These are phyloP conservation scores for Boletellus sp. DNA, from an alignment of 768 basidiomycete genomes.

Conservation along the genomic window DNA sequence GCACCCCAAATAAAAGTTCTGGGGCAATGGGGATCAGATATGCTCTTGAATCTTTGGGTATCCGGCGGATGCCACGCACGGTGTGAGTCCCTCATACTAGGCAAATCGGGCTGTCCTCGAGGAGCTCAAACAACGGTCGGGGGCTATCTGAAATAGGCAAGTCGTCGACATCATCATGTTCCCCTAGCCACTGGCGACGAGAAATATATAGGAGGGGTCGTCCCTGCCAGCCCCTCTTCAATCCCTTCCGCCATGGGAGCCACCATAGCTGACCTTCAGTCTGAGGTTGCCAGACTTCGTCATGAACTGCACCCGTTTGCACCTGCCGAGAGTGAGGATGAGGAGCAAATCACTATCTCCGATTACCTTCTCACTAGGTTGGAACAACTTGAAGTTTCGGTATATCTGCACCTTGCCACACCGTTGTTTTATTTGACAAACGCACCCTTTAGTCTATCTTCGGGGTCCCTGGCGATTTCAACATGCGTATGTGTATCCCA, in stretches of 20 bases:
- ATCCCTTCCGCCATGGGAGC: conserved; percentile 17
- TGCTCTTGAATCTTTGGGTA: conserved; percentile 24
- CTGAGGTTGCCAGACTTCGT: conserved; percentile 45
- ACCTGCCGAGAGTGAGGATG: conserved; percentile 23
- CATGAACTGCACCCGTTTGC: conserved; percentile 44
- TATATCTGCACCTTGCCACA: conserved; percentile 23
- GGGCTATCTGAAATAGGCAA: not conserved
- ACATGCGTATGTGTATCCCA: conserved; percentile 45
- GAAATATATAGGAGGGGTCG: not conserved
- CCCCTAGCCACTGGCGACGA: not conserved
- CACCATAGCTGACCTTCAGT: conserved; percentile 30
- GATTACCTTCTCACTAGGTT: conserved; percentile 61
- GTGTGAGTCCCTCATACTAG: conserved; percentile 7
- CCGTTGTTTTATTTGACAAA: not conserved
- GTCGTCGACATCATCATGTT: not conserved
- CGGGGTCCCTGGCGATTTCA: conserved; percentile 86
- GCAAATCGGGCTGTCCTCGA: conserved; percentile 25
- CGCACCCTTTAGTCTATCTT: conserved; percentile 58
- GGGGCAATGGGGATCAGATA: conserved; percentile 35
- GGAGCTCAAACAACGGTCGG: conserved; percentile 5
- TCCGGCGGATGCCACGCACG: conserved; percentile 30
- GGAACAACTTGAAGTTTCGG: conserved; percentile 61
- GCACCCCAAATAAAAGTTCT: conserved; percentile 16
- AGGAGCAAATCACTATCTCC: conserved; percentile 48
- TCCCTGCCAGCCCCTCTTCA: not conserved